These are phyloP conservation scores for Boletus reticulatus DNA, from an alignment of 768 basidiomycete species.

Conservation along the genomic window DNA sequence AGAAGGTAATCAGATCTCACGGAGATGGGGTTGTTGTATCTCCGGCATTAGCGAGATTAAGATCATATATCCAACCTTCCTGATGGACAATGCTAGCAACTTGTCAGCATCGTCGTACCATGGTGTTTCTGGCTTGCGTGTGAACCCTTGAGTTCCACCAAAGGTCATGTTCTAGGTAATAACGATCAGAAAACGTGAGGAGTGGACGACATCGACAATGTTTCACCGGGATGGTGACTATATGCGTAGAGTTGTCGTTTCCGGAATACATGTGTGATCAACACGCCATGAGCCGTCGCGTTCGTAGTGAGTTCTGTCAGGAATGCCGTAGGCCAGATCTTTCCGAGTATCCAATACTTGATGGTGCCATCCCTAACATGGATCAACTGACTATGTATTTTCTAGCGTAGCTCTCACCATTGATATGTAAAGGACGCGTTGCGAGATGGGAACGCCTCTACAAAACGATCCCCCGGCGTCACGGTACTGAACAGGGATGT, in stretches of 20 bases:
- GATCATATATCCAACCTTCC: constrained; percentile 54
- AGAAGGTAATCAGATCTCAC: constrained; percentile 36
- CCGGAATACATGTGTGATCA: constrained; percentile 54
- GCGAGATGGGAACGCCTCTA: constrained; percentile 72
- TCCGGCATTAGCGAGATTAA: constrained; percentile 35
- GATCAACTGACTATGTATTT: constrained; percentile 63
- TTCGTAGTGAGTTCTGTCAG: constrained; percentile 65
- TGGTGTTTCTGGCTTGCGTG: constrained; percentile 60
- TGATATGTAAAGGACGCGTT: constrained; percentile 63
- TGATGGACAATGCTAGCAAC: constrained; percentile 68
- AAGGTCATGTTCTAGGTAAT: constrained; percentile 69
- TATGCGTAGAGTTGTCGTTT: constrained; percentile 52
- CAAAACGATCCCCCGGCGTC: constrained; percentile 32
- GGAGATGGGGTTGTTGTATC: constrained; percentile 32
- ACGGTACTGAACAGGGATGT: constrained; percentile 35
- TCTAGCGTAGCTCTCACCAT: constrained; percentile 75
- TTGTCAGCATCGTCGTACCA: constrained; percentile 59
- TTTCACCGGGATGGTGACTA: constrained; percentile 55
- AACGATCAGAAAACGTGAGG: not conserved
- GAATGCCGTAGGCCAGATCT: constrained; percentile 57
- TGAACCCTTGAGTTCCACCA: constrained; percentile 74
- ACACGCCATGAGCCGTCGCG: constrained; percentile 44
- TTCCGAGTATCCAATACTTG: constrained; percentile 7
- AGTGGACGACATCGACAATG: not conserved
- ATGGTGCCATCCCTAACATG: constrained; percentile 68